phyloP scores from a whole-genome alignment of 2,329 filamentous ascomycete species.

The Macroventuria anomochaeta region DNA sequence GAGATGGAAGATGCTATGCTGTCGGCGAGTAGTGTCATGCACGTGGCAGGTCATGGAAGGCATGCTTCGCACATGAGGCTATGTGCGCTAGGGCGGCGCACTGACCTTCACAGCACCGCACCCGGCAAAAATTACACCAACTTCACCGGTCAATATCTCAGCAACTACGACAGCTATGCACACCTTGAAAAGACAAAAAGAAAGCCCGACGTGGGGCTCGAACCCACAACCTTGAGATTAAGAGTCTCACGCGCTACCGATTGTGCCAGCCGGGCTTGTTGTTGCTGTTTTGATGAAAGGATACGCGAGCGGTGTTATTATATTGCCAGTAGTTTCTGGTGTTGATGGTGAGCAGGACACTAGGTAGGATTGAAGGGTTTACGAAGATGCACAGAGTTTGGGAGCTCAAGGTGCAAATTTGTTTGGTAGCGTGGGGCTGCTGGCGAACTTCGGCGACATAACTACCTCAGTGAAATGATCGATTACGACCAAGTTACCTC shows the following conservation, averaged over 20 bases:
- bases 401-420: neutral
- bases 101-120: neutral
- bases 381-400: neutral
- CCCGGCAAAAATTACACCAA: neutral
- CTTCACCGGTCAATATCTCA: neutral
- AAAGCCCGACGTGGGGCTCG: conserved; percentile 53
- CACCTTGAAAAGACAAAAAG: conserved; percentile 1
- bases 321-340: neutral
- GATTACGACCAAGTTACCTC: too few species aligned
- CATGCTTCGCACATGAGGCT: too few species aligned
- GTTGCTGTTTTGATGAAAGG: conserved; percentile 11
- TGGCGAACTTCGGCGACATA: conserved; percentile 2
- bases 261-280: conserved; percentile 37
- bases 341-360: neutral
- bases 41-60: too few species aligned
- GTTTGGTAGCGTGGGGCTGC: neutral
- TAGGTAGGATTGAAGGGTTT: neutral
- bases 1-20: too few species aligned
- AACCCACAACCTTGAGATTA: conserved; percentile 54
- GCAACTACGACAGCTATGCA: neutral
- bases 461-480: neutral
- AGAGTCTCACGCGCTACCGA: conserved; percentile 30
- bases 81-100: neutral
- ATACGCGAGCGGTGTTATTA: neutral
- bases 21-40: too few species aligned